Evolutionary conservation across 176 grass and related monocot species (phyloP).

Genomic region (Typha latifolia): DNA sequence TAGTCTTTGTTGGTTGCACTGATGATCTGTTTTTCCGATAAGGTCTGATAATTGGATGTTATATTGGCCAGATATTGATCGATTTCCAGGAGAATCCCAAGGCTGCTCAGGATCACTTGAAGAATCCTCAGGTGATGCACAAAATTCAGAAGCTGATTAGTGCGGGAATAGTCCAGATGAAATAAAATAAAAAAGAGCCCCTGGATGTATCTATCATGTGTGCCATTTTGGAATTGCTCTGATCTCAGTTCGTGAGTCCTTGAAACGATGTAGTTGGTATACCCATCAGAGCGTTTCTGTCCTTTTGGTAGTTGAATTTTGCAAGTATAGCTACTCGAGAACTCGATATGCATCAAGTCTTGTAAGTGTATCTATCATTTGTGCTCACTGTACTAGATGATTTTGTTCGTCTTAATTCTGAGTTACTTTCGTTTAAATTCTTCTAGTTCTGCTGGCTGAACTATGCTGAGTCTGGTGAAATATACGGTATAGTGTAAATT

Average conservation of each 20-base stretch:
- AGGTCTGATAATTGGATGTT: neutral
- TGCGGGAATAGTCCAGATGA: slow-evolving; percentile 78
- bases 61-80: slow-evolving; percentile 40
- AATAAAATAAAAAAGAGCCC: slow-evolving; percentile 11
- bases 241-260: neutral
- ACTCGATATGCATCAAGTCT: too few relatives aligned
- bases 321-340: too few relatives aligned
- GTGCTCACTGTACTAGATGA: too few relatives aligned
- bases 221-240: neutral
- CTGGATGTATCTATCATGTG: slow-evolving; percentile 4
- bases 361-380: too few relatives aligned
- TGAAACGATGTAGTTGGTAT: slow-evolving; percentile 8
- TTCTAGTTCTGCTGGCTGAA: too few relatives aligned
- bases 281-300: too few relatives aligned
- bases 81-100: slow-evolving; percentile 89
- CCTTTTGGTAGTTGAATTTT: too few relatives aligned
- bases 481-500: too few relatives aligned
- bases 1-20: neutral
- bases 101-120: slow-evolving; percentile 57
- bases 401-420: too few relatives aligned
- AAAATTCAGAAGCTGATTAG: slow-evolving; percentile 82
- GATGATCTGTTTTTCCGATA: neutral
- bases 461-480: too few relatives aligned
- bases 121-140: slow-evolving; percentile 75
- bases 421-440: too few relatives aligned